These are phyloP conservation scores for Aspergillus olivimuriae DNA, from an alignment of 495 filamentous ascomycete species.

Conservation along the genomic window DNA sequence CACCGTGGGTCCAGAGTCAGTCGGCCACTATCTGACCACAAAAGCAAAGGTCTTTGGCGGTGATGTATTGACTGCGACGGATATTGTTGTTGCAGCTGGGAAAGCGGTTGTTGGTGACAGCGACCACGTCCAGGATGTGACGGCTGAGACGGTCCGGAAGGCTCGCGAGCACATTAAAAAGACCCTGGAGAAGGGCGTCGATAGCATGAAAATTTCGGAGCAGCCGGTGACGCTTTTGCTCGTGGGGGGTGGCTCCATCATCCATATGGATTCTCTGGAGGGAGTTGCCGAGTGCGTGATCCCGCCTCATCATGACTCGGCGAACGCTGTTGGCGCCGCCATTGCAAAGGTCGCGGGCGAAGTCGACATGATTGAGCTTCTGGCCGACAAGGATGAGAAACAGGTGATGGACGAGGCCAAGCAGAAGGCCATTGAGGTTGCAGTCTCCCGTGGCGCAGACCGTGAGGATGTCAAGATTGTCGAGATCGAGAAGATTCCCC, in stretches of 20 bases:
- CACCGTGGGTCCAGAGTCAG: slow-evolving; percentile 49
- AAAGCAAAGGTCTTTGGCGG: slow-evolving; percentile 49
- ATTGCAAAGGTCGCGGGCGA: slow-evolving; percentile 44
- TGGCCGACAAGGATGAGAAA: slow-evolving; percentile 24
- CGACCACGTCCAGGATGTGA: slow-evolving; percentile 5
- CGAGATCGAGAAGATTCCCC: slow-evolving; percentile 28
- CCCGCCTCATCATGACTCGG: slow-evolving; percentile 34
- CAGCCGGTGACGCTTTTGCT: slow-evolving; percentile 16
- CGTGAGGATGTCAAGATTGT: slow-evolving; percentile 22
- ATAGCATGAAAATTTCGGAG: slow-evolving; percentile 20
- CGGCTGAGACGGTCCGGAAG: slow-evolving; percentile 1
- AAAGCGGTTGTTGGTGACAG: slow-evolving; percentile 29
- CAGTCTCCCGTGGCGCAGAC: slow-evolving; percentile 32
- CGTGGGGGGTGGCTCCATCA: slow-evolving; percentile 19
- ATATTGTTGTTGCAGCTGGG: slow-evolving; percentile 37
- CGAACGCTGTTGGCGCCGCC: slow-evolving; percentile 52
- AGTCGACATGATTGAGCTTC: slow-evolving; percentile 39
- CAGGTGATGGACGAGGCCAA: slow-evolving; percentile 31
- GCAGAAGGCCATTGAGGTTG: slow-evolving; percentile 29
- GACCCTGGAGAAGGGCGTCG: slow-evolving; percentile 15
- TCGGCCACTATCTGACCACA: slow-evolving; percentile 45
- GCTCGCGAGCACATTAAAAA: slow-evolving; percentile 13
- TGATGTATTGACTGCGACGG: slow-evolving; percentile 42
- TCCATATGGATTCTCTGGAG: slow-evolving; percentile 13
- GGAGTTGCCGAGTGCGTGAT: slow-evolving; percentile 15